Percentiles rank a stretch among this genome's conserved stretches.
These are phyloP conservation scores for Torrubiella hemipterigena DNA, from an alignment of 2,329 filamentous ascomycete species.

Conservation along the genomic window DNA sequence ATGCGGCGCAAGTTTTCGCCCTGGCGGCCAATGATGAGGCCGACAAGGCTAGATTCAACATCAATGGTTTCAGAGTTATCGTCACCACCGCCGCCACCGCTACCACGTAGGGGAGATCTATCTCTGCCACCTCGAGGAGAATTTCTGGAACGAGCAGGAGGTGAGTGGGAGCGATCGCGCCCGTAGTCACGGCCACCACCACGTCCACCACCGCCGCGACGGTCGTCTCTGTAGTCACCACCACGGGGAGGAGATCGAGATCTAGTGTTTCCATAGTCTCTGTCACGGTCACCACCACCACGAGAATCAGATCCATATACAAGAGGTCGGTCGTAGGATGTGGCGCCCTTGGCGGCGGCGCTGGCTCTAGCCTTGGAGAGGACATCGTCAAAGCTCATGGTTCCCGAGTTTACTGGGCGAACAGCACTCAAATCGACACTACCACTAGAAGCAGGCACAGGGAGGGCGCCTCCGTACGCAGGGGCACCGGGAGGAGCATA, in stretches of 20 bases:
- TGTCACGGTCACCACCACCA: conserved; percentile 18
- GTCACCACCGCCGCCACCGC: conserved; percentile 30
- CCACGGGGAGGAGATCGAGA: conserved; percentile 68
- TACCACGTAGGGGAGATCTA: conserved; percentile 42
- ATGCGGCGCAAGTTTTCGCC: conserved; percentile 82
- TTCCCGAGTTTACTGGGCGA: conserved; percentile 67
- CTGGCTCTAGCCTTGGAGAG: conserved; percentile 76
- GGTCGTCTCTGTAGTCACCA: conserved; percentile 71
- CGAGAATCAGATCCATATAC: conserved; percentile 28
- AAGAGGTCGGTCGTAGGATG: conserved; percentile 46
- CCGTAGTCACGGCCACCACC: conserved; percentile 35
- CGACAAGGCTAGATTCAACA: conserved; percentile 78
- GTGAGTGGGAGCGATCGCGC: conserved; percentile 64
- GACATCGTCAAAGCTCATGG: conserved; percentile 72
- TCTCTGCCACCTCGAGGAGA: conserved; percentile 49
- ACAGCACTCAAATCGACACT: conserved; percentile 71
- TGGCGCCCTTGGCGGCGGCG: conserved; percentile 65
- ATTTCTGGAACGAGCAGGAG: conserved; percentile 37
- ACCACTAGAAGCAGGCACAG: conserved; percentile 60
- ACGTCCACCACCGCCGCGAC: conserved; percentile 48
- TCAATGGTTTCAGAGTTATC: conserved; percentile 72
- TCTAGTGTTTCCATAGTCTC: conserved; percentile 52
- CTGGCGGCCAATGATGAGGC: conserved; percentile 80
- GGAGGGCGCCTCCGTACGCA: conserved; percentile 33
- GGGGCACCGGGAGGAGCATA: conserved; percentile 13